A percentile compares a stretch with the other conserved stretches of the same genome.
These are phyloP conservation scores for Cordyceps cateniannulata DNA, from an alignment of 2,329 filamentous ascomycete species.

Conservation along the genomic window DNA sequence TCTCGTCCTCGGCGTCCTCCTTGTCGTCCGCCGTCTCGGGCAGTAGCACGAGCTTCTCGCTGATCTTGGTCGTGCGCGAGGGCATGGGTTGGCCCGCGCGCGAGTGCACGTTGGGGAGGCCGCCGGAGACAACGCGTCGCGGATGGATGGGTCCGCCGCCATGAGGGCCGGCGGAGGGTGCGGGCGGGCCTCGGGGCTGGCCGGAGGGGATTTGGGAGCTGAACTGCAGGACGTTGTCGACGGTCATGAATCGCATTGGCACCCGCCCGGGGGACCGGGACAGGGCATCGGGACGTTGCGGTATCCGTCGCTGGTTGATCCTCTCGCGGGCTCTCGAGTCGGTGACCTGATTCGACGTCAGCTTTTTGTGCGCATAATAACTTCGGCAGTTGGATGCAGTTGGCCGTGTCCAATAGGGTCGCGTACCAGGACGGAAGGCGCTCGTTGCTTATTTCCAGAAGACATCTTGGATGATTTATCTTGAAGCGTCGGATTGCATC, in stretches of 20 bases:
- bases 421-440: constrained; percentile 13
- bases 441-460: constrained; percentile 12
- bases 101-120: constrained; percentile 33
- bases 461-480: constrained; percentile 2
- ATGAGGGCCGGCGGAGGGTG: constrained; percentile 32
- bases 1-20: constrained; percentile 52
- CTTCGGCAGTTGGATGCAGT: background rate
- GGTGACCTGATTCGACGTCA: constrained; percentile 25
- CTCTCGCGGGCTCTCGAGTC: constrained; percentile 30
- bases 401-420: background rate
- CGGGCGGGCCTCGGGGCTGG: constrained; percentile 70
- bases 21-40: constrained; percentile 67
- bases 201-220: constrained; percentile 92
- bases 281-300: constrained; percentile 28
- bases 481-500: background rate
- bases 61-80: constrained; percentile 85
- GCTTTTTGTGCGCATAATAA: constrained; percentile 7
- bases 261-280: constrained; percentile 25
- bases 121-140: constrained; percentile 29
- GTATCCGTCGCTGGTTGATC: constrained; percentile 24
- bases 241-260: constrained; percentile 71
- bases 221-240: constrained; percentile 93
- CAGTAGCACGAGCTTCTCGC: constrained; percentile 91
- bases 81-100: constrained; percentile 59
- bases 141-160: constrained; percentile 14